Conservation (phyloP, 495 filamentous ascomycete genomes). For the Aspergillus homomorphus region DNA sequence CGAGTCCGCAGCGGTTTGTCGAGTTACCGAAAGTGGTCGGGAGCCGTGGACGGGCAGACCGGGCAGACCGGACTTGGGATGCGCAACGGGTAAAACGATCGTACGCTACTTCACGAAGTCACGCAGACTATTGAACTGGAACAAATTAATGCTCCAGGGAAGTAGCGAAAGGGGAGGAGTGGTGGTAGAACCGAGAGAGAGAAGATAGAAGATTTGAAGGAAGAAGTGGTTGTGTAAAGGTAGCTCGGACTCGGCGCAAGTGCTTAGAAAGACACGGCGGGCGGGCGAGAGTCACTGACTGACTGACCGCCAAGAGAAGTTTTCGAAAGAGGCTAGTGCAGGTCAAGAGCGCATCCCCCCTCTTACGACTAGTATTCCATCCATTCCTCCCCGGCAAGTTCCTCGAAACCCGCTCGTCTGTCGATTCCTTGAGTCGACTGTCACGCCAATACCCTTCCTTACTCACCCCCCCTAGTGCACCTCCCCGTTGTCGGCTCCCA, state of each 20-base stretch:
- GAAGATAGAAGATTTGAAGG: not conserved
- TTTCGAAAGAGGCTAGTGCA: slow-evolving; percentile 21
- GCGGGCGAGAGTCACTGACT: slow-evolving; percentile 6
- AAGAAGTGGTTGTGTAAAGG: not conserved
- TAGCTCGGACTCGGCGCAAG: not conserved
- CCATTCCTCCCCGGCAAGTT: slow-evolving; percentile 27
- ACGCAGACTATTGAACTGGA: not conserved
- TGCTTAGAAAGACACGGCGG: not conserved
- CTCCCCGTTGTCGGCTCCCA: not conserved
- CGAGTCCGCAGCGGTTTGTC: slow-evolving; percentile 1
- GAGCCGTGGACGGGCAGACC: slow-evolving; percentile 6
- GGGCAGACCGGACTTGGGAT: slow-evolving; percentile 14
- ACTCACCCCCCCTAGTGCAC: not conserved
- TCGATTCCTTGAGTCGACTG: slow-evolving; percentile 9
- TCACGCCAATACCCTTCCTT: slow-evolving; percentile 8
- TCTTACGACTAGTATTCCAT: slow-evolving; percentile 29
- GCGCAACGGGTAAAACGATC: not conserved
- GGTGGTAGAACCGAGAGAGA: not conserved
- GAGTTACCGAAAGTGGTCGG: slow-evolving; percentile 9
- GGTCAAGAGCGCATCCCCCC: slow-evolving; percentile 26
- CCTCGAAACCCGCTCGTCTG: slow-evolving; percentile 16
- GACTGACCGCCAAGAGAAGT: slow-evolving; percentile 27
- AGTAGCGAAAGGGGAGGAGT: slow-evolving; percentile 1
- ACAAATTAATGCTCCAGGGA: not conserved
- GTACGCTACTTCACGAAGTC: not conserved